Evolutionary conservation across 768 basidiomycete genomes (phyloP), one percentile per base, ranked within the genome.

Genomic region (Russula foetens): DNA sequence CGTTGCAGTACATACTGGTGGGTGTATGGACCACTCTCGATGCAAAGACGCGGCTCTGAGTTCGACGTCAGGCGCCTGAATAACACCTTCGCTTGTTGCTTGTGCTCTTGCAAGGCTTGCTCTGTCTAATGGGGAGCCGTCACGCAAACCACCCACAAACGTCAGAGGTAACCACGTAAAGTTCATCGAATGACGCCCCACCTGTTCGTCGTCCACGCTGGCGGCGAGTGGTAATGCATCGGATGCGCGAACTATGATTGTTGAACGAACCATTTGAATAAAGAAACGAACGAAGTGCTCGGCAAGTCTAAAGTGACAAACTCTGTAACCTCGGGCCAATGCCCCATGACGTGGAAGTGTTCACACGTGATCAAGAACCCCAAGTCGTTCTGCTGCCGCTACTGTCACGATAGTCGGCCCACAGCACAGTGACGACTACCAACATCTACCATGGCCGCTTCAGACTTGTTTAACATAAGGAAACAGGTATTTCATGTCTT

Each of bases 151-250:
- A 23, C 50, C 24, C 21, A 60, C 66, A 66, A 46, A 53, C 51
- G 17, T 48, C n/a, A 52, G 65, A 47, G 51, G 47, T 38, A 48
- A 28, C 35, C 2, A 35, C 26, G 33, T 23, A 58, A 39, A 45
- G 54, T 51, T 17, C 26, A n/a, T 24, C 1, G 12, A 26, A 59
- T 28, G 41, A 24, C 23, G 33, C 69, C 79, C 61, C 39, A 95
- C 96, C 80, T 92, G 86, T 72, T 98, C 96, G 70, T 98, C 97
- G 70, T 99, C 97, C 14, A 98, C 97, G 66, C 90, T 95, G 1
- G 95, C 94, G 15, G 95, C 93, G 15, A 98, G 80, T 17, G 95
- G 95, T 23, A 98, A 80, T 26, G 88, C 90, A 72, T 94, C 92
- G 11, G 83, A 84, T 26, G 90, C 92, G 60, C 92, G 80, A 19